Base-by-base conservation (phyloP, 2,329 filamentous ascomycete species). In the Emericellopsis cladophorae region DNA sequence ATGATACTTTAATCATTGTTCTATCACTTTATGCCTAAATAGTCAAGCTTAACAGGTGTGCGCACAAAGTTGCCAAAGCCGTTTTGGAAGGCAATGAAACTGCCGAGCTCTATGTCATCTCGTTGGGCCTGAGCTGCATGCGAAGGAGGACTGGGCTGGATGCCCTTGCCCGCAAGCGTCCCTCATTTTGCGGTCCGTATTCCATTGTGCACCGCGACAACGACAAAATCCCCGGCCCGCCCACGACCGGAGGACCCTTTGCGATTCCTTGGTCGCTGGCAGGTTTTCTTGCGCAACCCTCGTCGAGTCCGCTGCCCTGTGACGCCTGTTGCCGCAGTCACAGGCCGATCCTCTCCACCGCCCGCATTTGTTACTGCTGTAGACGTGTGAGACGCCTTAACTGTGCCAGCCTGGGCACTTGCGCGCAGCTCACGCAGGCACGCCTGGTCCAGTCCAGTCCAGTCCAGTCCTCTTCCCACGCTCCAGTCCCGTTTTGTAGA, bases 141-240 rank as follows among this genome's bases (percentile, higher is more conserved):
- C 18, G 18, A 21, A 5, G 18, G 18, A 21, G 18, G 18, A 3
- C 18, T 21, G 18, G 18, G 18, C 18, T 21, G 18, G 18, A 21
- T 4, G 26, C 26, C 26, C 26, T 29, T 29, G 26, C 26, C 7
- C 9, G 34, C 16, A 22, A 7, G 7, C 16, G 34, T 36, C 32
- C n/a, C 11, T 36, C 16, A 12, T 36, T 16, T 22, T 18, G 34
- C 34, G 16, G 16, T 36, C 16, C 22, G 26, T 29, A 22, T 22
- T 8, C 4, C 6, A 22, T 37, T 21, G 12, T 37, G 15, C n/a
- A 16, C 22, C 35, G 15, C 8, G 16, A 21, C n/a, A 21, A 18
- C 22, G 36, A 38, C 36, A 26, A 38, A 38, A 38, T 29, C 36
- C 24, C 36, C 36, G 36, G 23, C 21, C 36, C 36, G 36, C 36